phyloP scores from a whole-genome alignment of 352 stramenopile genomes.

The Phytophthora agathidicida region DNA sequence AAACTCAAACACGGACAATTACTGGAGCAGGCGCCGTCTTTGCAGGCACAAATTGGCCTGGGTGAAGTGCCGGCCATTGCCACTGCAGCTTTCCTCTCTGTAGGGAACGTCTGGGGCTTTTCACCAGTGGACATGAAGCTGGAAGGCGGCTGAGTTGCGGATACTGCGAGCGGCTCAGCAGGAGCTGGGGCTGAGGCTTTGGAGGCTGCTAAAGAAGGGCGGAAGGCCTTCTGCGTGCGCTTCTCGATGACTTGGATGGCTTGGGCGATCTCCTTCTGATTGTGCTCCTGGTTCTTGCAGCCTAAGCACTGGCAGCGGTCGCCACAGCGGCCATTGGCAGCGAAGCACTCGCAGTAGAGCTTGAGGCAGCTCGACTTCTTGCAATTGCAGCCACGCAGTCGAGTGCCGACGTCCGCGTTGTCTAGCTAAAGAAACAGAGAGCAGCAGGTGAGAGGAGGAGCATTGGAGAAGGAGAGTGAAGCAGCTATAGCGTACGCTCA shows the following conservation, averaged over 20 bases:
- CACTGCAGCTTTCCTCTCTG: constrained; percentile 19
- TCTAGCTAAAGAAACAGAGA: constrained; percentile 20
- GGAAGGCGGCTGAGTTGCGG: neutral
- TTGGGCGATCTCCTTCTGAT: constrained; percentile 59
- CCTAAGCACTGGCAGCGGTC: constrained; percentile 75
- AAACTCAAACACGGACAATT: constrained; percentile 52
- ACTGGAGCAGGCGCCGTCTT: constrained; percentile 41
- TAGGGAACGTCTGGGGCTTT: constrained; percentile 17
- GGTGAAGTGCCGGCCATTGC: constrained; percentile 20
- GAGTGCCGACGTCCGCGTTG: neutral
- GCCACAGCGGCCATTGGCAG: constrained; percentile 51
- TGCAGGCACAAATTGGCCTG: constrained; percentile 41
- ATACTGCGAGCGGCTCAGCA: neutral
- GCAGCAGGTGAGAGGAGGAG: constrained; percentile 5
- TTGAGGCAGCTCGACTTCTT: constrained; percentile 98
- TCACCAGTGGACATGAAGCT: neutral
- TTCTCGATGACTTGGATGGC: constrained; percentile 63
- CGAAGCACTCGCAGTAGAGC: constrained; percentile 90
- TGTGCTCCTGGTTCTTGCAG: constrained; percentile 78
- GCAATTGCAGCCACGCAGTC: constrained; percentile 91
- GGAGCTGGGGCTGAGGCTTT: constrained; percentile 20
- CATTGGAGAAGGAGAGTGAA: neutral
- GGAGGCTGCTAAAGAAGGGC: constrained; percentile 32
- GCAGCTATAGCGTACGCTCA: constrained; percentile 23
- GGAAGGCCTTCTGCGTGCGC: constrained; percentile 53